Conservation (phyloP, 176 grass and related monocot genomes). For the Areca catechu region DNA sequence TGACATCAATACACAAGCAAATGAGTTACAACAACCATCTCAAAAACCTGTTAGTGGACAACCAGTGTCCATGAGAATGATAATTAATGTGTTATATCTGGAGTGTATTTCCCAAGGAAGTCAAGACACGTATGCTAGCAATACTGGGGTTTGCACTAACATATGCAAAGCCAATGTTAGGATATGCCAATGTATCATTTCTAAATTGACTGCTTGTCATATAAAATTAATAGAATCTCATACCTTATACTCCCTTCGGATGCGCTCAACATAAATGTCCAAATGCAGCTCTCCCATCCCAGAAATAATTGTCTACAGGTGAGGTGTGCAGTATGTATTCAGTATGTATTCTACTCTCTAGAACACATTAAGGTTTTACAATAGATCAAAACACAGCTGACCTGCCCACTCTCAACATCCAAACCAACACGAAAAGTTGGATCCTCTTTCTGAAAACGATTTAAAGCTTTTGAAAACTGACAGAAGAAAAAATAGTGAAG, state of each 20-base stretch:
- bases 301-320: slow-evolving; percentile 84
- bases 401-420: slow-evolving; percentile 86
- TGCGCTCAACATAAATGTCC: slow-evolving; percentile 99
- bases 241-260: slow-evolving; percentile 94
- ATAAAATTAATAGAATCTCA: not conserved
- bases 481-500: slow-evolving; percentile 13
- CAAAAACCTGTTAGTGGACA: too few relatives aligned
- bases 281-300: slow-evolving; percentile 98
- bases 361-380: slow-evolving; percentile 3
- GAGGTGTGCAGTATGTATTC: slow-evolving; percentile 16
- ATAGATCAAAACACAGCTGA: slow-evolving; percentile 8
- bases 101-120: too few relatives aligned
- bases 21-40: not conserved
- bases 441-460: slow-evolving; percentile 96
- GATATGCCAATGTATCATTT: too few relatives aligned
- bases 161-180: too few relatives aligned
- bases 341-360: not conserved
- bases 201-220: not conserved
- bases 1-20: slow-evolving; percentile 7
- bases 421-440: slow-evolving; percentile 95
- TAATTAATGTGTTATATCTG: too few relatives aligned
- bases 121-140: too few relatives aligned
- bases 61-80: too few relatives aligned
- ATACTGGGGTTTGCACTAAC: too few relatives aligned
- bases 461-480: slow-evolving; percentile 97